Evolutionary conservation across 202 grass and related monocot species (phyloP).

Genomic region (Carex arenaria): DNA sequence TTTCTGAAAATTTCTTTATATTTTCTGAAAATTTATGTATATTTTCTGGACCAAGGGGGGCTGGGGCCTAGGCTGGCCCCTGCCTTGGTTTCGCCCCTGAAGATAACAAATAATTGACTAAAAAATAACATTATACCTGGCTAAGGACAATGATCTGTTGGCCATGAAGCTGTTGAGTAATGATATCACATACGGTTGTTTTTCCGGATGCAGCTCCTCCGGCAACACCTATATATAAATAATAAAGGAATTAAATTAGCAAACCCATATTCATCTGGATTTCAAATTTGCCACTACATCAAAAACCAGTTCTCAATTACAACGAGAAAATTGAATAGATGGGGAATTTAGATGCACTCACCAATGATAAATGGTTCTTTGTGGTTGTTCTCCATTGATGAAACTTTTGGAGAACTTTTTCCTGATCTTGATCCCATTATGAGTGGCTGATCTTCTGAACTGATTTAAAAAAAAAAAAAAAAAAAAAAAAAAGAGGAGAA

Average conservation of each 20-base stretch:
- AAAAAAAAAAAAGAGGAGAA: neutral
- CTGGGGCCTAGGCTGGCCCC: no score
- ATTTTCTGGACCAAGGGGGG: no score
- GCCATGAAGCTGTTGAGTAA: constrained; percentile 32
- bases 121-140: constrained; percentile 14
- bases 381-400: constrained; percentile 26
- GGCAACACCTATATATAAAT: constrained; percentile 22
- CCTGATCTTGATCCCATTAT: constrained; percentile 24
- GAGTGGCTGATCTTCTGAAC: neutral
- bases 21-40: no score
- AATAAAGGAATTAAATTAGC: neutral
- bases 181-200: constrained; percentile 34
- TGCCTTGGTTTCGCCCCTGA: no score
- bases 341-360: constrained; percentile 4
- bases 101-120: neutral
- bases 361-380: constrained; percentile 36
- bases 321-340: neutral
- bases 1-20: no score
- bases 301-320: neutral
- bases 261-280: neutral
- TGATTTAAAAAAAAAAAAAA: neutral
- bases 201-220: constrained; percentile 40
- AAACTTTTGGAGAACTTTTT: constrained; percentile 20
- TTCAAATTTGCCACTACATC: no score
- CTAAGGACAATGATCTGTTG: constrained; percentile 31